Evolutionary conservation across 176 grass and related monocot genomes (phyloP).

Genomic region (Oryza meyeriana): DNA sequence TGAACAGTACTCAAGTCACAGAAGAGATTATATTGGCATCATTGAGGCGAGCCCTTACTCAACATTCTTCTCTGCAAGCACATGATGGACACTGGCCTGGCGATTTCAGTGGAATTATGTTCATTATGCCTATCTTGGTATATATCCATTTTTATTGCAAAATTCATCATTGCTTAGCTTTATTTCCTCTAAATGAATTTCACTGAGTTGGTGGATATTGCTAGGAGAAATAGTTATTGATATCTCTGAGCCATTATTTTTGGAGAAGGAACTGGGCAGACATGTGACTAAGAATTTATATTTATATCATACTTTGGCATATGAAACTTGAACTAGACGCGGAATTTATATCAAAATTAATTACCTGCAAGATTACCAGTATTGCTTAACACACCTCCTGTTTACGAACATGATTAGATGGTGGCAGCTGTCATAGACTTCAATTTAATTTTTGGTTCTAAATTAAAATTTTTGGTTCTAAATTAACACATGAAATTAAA

Average conservation of each 20-base stretch:
- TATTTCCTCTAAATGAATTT: not conserved
- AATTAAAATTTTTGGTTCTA: not conserved
- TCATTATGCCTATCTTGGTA: slow-evolving; percentile 60
- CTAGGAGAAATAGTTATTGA: not conserved
- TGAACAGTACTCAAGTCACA: slow-evolving; percentile 16
- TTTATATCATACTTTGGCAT: too few relatives aligned
- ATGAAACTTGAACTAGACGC: too few relatives aligned
- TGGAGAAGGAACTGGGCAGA: too few relatives aligned
- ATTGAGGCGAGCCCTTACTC: slow-evolving; percentile 27
- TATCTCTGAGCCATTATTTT: too few relatives aligned
- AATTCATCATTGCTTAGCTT: too few relatives aligned
- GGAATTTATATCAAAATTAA: too few relatives aligned
- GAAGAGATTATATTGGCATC: slow-evolving; percentile 39
- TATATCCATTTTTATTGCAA: not conserved
- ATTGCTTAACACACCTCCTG: too few relatives aligned
- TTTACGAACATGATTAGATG: too few relatives aligned
- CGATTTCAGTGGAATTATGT: slow-evolving; percentile 52
- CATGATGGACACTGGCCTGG: slow-evolving; percentile 53
- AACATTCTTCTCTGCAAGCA: slow-evolving; percentile 47
- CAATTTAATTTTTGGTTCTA: not conserved
- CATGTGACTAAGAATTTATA: too few relatives aligned
- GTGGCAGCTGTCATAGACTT: not conserved
- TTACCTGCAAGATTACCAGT: too few relatives aligned
- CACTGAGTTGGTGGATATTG: not conserved
- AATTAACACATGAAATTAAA: not conserved